Evolutionary conservation across 2,329 filamentous ascomycete species (phyloP).

Genomic region (Aspergillus alliaceus): DNA sequence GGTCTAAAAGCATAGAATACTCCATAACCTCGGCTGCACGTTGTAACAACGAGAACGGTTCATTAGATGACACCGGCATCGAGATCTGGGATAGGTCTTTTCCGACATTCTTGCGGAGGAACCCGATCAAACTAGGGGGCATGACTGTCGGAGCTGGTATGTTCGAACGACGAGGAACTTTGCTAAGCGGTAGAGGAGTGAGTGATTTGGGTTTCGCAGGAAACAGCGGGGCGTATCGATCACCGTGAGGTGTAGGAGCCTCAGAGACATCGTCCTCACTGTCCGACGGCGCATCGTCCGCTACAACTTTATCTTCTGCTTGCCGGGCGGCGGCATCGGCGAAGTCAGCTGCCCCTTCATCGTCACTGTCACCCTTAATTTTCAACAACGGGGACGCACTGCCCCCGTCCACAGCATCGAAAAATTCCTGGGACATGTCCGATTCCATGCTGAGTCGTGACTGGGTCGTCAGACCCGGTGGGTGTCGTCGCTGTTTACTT

Average conservation of each 20-base stretch:
- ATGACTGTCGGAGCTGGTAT: conserved; percentile 73
- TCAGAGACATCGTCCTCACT: conserved; percentile 56
- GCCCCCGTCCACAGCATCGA: conserved; percentile 77
- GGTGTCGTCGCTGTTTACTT: conserved; percentile 73
- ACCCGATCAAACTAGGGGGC: conserved; percentile 89
- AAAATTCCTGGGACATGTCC: conserved; percentile 82
- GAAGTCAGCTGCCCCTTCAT: conserved; percentile 54
- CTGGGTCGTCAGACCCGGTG: conserved; percentile 52
- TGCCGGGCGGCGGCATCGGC: conserved; percentile 44
- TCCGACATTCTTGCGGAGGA: conserved; percentile 94
- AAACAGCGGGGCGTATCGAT: conserved; percentile 58
- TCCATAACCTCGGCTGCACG: conserved; percentile 87
- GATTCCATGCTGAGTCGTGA: conserved; percentile 77
- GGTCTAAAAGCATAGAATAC: conserved; percentile 81
- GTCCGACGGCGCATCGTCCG: conserved; percentile 62
- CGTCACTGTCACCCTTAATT: conserved; percentile 71
- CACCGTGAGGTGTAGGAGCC: conserved; percentile 34
- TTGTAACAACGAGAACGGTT: conserved; percentile 85
- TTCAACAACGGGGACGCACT: conserved; percentile 67
- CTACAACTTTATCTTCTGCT: conserved; percentile 57
- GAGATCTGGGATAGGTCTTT: conserved; percentile 96
- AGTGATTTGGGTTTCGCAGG: conserved; percentile 75
- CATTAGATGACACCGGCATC: conserved; percentile 96
- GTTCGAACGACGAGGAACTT: conserved; percentile 65
- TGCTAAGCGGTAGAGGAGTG: conserved; percentile 70